phyloP scores from a whole-genome alignment of 768 basidiomycete species.

The Phylloporus sp. region DNA sequence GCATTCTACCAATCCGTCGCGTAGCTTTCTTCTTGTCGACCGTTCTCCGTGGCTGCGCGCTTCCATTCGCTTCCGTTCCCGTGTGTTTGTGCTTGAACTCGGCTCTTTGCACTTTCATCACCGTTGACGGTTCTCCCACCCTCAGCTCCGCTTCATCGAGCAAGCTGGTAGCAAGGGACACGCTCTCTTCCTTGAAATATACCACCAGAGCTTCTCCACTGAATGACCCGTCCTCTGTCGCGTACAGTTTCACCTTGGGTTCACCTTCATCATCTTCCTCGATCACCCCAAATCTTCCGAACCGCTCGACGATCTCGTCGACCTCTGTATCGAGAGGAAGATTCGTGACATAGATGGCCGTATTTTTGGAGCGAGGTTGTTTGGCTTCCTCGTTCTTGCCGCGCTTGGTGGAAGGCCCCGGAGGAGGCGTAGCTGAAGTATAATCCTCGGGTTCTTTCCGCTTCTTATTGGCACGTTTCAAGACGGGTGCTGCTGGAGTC shows the following conservation, averaged over 20 bases:
- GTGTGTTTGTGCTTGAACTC: slow-evolving; percentile 70
- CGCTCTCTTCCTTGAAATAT: slow-evolving; percentile 97
- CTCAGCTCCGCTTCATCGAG: slow-evolving; percentile 91
- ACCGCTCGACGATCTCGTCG: slow-evolving; percentile 79
- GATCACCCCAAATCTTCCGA: slow-evolving; percentile 87
- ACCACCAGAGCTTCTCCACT: slow-evolving; percentile 94
- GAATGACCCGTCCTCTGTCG: slow-evolving; percentile 79
- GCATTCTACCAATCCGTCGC: slow-evolving; percentile 77
- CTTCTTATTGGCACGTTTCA: slow-evolving; percentile 76
- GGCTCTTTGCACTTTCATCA: slow-evolving; percentile 72
- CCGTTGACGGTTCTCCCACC: slow-evolving; percentile 67
- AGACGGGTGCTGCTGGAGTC: slow-evolving; percentile 84
- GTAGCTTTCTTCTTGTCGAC: slow-evolving; percentile 76
- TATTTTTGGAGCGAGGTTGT: slow-evolving; percentile 74
- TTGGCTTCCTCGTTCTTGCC: slow-evolving; percentile 55
- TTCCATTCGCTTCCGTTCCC: slow-evolving; percentile 36
- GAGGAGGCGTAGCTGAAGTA: slow-evolving; percentile 49
- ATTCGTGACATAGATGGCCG: slow-evolving; percentile 83
- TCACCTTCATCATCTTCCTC: slow-evolving; percentile 90
- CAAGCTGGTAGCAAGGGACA: slow-evolving; percentile 73
- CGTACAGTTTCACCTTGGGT: slow-evolving; percentile 95
- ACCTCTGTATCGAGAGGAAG: slow-evolving; percentile 71
- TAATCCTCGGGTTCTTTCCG: slow-evolving; percentile 71
- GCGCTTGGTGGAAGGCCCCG: slow-evolving; percentile 61
- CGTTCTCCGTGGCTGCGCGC: slow-evolving; percentile 50